Conservation (phyloP, 2,329 filamentous ascomycete genomes). For the Nannizzia gypsea region DNA sequence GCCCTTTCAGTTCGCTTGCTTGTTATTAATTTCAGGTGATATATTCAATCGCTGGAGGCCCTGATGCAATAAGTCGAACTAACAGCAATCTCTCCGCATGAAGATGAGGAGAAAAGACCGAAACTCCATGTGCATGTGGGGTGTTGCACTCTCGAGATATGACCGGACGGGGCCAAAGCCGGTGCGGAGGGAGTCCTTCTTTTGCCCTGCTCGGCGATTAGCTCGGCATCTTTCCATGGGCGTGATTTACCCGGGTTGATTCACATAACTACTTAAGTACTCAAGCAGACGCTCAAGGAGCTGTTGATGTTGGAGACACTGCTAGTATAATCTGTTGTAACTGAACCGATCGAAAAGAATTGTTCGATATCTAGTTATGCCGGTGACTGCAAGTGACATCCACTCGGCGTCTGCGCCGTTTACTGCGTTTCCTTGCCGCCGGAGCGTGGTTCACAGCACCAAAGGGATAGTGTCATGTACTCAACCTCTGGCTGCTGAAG, state of each 20-base stretch:
- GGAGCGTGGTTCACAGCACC: constrained; percentile 87
- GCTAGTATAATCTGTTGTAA: neutral
- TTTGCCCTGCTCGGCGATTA: neutral
- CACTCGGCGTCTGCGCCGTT: constrained; percentile 28
- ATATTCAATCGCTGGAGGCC: no score
- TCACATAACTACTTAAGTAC: neutral
- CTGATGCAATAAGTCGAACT: no score
- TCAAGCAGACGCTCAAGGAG: neutral
- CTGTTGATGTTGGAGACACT: neutral
- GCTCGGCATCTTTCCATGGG: neutral
- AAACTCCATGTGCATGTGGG: neutral
- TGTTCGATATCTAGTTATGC: constrained; percentile 3
- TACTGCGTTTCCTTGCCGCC: constrained; percentile 59
- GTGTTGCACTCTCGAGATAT: neutral
- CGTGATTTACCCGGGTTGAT: neutral
- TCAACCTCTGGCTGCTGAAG: constrained; percentile 79
- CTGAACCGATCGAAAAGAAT: neutral
- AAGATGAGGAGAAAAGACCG: no score
- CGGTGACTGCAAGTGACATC: constrained; percentile 10
- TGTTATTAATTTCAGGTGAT: no score
- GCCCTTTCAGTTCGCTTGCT: no score
- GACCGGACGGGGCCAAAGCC: neutral
- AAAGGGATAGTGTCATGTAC: constrained; percentile 84
- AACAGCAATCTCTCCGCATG: no score
- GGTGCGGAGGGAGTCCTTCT: neutral